These are phyloP conservation scores for Aureococcus anophagefferens DNA, from an alignment of 108 stramenopile species.

Conservation along the genomic window DNA sequence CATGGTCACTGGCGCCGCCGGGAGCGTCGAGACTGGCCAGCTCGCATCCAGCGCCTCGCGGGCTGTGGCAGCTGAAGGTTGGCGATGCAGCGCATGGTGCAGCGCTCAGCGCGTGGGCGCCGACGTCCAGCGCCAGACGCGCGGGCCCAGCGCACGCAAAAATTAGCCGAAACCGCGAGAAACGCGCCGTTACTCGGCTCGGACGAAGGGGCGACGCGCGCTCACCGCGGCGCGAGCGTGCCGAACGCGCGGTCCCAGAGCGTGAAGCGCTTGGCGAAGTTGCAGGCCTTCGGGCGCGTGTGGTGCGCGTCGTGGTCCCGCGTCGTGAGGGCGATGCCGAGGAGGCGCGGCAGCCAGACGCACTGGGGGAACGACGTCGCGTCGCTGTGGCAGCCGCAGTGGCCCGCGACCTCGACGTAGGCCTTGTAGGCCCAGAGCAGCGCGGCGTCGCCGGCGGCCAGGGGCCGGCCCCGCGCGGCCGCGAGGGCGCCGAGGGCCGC, in stretches of 20 bases:
- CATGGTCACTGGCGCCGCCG: too few relatives aligned
- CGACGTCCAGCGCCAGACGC: too few relatives aligned
- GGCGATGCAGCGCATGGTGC: too few relatives aligned
- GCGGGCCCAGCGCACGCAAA: too few relatives aligned
- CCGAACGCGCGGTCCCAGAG: conserved; percentile 12
- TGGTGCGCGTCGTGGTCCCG: conserved; percentile 15
- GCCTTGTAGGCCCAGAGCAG: conserved; percentile 8
- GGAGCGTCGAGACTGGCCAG: too few relatives aligned
- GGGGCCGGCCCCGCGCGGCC: not conserved
- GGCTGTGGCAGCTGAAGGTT: too few relatives aligned
- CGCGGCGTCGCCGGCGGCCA: not conserved
- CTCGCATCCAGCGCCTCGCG: too few relatives aligned
- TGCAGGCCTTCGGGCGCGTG: not conserved
- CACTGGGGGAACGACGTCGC: conserved; percentile 19
- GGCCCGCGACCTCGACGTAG: conserved; percentile 14
- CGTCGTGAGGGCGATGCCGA: conserved; percentile 12
- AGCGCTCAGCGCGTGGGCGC: too few relatives aligned
- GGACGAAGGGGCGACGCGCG: too few relatives aligned
- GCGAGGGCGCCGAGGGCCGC: not conserved
- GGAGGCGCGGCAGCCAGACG: conserved; percentile 1
- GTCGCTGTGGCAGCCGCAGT: conserved; percentile 5
- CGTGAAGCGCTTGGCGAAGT: conserved; percentile 13
- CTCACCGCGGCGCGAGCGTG: not conserved
- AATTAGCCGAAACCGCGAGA: too few relatives aligned
- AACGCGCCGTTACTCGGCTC: too few relatives aligned